These are phyloP conservation scores for Penicillium sp. DNA, from an alignment of 2,329 filamentous ascomycete species.

Conservation along the genomic window DNA sequence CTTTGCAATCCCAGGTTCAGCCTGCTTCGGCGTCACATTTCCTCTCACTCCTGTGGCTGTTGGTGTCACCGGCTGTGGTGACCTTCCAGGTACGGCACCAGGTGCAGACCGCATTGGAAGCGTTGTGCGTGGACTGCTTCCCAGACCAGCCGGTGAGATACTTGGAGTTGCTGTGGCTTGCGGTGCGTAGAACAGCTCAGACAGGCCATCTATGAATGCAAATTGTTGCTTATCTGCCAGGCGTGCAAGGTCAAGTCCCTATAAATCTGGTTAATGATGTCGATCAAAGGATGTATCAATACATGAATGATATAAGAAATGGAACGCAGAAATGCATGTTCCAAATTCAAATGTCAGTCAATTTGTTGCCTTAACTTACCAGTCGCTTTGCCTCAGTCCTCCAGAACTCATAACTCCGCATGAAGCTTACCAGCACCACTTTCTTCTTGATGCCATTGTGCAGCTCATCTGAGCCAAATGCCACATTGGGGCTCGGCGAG, in stretches of 20 bases:
- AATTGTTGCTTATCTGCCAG: constrained; percentile 61
- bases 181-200: constrained; percentile 52
- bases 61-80: constrained; percentile 19
- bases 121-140: constrained; percentile 23
- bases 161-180: constrained; percentile 16
- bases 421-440: constrained; percentile 78
- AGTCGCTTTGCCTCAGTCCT: constrained; percentile 66
- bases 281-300: background rate
- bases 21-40: constrained; percentile 17
- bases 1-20: constrained; percentile 25
- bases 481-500: constrained; percentile 15
- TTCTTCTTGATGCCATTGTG: constrained; percentile 42
- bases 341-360: background rate
- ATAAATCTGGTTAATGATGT: background rate
- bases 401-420: constrained; percentile 79
- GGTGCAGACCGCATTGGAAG: constrained; percentile 32
- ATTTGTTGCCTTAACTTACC: constrained; percentile 46
- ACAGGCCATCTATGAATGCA: constrained; percentile 73
- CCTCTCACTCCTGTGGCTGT: constrained; percentile 3
- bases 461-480: constrained; percentile 25
- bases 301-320: background rate
- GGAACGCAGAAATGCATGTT: background rate
- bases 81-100: constrained; percentile 23
- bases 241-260: constrained; percentile 71
- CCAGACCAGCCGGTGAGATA: constrained; percentile 14